Conservation (phyloP, 306 rosid species). For the Acacia melanoxylon region DNA sequence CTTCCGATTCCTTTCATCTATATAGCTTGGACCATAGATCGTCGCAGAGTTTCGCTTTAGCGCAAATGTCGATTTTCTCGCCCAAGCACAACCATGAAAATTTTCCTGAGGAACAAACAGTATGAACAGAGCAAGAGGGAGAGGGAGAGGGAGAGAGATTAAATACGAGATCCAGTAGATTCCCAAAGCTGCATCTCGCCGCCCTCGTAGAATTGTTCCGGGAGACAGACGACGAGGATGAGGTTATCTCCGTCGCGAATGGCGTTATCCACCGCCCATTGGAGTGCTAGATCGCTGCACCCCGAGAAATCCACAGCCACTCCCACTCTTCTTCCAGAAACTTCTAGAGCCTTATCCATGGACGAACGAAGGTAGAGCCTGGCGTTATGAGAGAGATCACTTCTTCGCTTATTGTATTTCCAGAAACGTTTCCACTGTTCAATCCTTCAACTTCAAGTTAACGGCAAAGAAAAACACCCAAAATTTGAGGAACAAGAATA, state of each 20-base stretch:
- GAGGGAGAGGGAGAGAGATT: not conserved
- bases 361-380: not conserved
- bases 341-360: conserved; percentile 2
- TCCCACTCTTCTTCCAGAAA: conserved; percentile 51
- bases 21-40: not conserved
- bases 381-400: not conserved
- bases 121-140: not conserved
- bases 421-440: not conserved
- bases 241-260: conserved; percentile 59
- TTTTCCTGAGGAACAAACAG: not conserved
- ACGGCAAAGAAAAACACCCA: not conserved
- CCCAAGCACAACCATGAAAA: not conserved
- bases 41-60: not conserved
- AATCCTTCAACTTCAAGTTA: not conserved
- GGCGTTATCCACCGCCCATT: conserved; percentile 63
- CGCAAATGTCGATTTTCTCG: not conserved
- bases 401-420: not conserved
- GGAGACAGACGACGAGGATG: conserved; percentile 56
- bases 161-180: conserved; percentile 74
- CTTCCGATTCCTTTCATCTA: not conserved
- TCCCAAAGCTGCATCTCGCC: conserved; percentile 93
- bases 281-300: conserved; percentile 56
- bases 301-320: conserved; percentile 74
- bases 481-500: not conserved
- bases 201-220: conserved; percentile 48